Base-by-base conservation (phyloP, 2,329 filamentous ascomycete species). In the Fusarium sp. region DNA sequence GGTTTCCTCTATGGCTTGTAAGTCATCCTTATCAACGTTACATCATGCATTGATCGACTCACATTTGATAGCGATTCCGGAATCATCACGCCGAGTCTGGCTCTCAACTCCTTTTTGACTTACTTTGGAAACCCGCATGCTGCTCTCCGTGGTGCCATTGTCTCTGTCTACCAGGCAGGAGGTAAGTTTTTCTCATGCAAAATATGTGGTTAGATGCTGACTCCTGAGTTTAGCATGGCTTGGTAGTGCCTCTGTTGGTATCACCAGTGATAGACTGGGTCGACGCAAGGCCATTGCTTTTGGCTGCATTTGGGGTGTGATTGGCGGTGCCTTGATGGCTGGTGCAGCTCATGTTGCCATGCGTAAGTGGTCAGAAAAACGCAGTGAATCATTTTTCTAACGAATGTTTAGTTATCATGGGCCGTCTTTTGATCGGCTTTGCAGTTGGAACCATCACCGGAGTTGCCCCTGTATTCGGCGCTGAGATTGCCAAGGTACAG, bases 361-460 rank as follows among this genome's bases (percentile, higher is more conserved):
- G 83, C 79, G 82, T 84, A 65, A 76, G 81, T 77, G 4, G 5
- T 2, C 16, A 1, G 14, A 5, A 5, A 6, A 10, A 18, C 27
- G 27, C 27, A 29, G 7, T 29, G 27, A 29, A 29, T 29, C 27
- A 29, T 29, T 29, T 29, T 29, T 9, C 27, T 29, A 29, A 29
- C 8, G 7, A 9, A 9, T 8, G 27, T 29, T 63, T 64, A 83
- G 83, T 85, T 1, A 83, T 85, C 24, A 69, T 83, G 2, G 83
- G 83, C 0, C 82, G 83, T 2, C 79, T 84, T 1, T 62, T 84
- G 6, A 78, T 84, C 5, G 83, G 83, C 0, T 85, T 79, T 20
- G 83, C 83, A 2, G 83, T 85, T 0, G 83, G 83, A 0, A 85
- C 83, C 2, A 84, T 84, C 22, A 85, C 83, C 0, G 83, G 83